These are phyloP conservation scores for Rubia occidens DNA, from an alignment of 305 asterid genomes.

Conservation along the genomic window DNA sequence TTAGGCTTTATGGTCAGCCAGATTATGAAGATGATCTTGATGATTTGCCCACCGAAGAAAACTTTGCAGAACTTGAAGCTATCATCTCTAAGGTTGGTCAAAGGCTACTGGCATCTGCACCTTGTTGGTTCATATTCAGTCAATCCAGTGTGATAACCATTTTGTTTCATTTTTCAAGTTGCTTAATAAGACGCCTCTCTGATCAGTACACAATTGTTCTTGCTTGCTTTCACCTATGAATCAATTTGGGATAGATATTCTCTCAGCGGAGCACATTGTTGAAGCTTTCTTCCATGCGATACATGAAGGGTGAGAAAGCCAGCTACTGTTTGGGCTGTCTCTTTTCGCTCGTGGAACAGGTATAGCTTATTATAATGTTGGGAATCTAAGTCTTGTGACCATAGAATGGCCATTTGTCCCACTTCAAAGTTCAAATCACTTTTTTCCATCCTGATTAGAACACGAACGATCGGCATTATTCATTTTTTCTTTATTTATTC, in stretches of 20 bases:
- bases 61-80: slow-evolving; percentile 69
- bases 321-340: slow-evolving; percentile 81
- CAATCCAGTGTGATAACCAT: neutral
- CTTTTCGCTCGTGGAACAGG: slow-evolving; percentile 97
- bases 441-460: neutral
- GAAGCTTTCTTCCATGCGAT: slow-evolving; percentile 40
- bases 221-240: neutral
- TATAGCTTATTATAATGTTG: slow-evolving; percentile 20
- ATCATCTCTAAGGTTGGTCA: slow-evolving; percentile 58
- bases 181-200: slow-evolving; percentile 1
- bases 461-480: slow-evolving; percentile 6
- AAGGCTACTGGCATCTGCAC: slow-evolving; percentile 1
- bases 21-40: slow-evolving; percentile 58
- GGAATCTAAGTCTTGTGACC: neutral
- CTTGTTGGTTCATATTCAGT: neutral
- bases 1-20: slow-evolving; percentile 75
- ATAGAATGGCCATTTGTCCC: neutral
- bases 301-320: slow-evolving; percentile 49
- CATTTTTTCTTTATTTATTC: slow-evolving; percentile 9
- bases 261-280: slow-evolving; percentile 48
- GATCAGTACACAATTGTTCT: slow-evolving; percentile 13
- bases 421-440: neutral
- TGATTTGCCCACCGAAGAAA: slow-evolving; percentile 44
- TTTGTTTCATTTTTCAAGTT: neutral
- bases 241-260: slow-evolving; percentile 45